phyloP scores from a whole-genome alignment of 495 filamentous ascomycete genomes.

The Aspergillus kassunensis region DNA sequence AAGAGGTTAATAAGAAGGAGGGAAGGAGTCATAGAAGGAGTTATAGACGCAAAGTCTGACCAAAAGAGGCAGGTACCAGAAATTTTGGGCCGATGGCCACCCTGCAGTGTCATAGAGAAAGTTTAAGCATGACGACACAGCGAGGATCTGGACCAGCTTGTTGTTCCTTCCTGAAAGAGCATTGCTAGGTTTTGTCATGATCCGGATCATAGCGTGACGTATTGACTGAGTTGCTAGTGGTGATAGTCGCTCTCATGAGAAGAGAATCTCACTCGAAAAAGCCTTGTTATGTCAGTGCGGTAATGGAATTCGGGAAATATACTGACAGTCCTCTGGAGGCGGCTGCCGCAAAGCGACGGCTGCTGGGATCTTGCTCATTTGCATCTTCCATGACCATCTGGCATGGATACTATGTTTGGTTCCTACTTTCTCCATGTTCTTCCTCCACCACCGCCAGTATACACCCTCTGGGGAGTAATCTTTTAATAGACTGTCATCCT shows the following conservation, averaged over 20 bases:
- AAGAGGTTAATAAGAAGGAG: too few species aligned
- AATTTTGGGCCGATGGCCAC: too few species aligned
- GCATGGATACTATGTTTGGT: not conserved
- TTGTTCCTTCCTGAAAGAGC: too few species aligned
- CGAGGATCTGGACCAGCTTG: too few species aligned
- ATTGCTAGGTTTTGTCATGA: not conserved
- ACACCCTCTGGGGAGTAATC: not conserved
- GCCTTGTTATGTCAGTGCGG: not conserved
- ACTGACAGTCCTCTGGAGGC: not conserved
- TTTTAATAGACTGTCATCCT: not conserved
- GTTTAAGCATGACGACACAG: too few species aligned
- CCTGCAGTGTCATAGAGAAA: too few species aligned
- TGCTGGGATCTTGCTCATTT: slow-evolving; percentile 1
- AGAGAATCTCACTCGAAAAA: slow-evolving; percentile 1
- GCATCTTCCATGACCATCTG: not conserved
- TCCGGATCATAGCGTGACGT: slow-evolving; percentile 3
- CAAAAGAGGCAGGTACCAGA: too few species aligned
- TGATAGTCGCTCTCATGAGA: not conserved
- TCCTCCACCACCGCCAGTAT: slow-evolving; percentile 1
- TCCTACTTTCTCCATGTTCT: not conserved
- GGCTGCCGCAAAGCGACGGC: slow-evolving; percentile 1
- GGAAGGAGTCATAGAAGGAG: too few species aligned
- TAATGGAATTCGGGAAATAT: not conserved
- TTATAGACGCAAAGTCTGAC: too few species aligned
- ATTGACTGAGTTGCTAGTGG: not conserved